Conservation (phyloP, 805 yeast genomes). For the Wickerhamomyces chaumierensis region DNA sequence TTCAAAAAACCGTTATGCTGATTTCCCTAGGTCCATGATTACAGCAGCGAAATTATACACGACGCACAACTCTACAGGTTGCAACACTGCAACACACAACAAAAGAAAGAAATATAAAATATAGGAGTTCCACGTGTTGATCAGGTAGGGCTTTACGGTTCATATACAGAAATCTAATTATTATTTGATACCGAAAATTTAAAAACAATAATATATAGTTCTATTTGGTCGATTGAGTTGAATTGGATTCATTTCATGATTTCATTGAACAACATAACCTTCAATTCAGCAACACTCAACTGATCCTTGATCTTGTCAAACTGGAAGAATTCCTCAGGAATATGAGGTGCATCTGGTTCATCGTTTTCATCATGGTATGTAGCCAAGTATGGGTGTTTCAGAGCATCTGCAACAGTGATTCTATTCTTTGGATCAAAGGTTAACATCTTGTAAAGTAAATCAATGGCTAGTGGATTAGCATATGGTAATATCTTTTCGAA, state of each 20-base stretch:
- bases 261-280: constrained; percentile 68
- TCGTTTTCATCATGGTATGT: constrained; percentile 93
- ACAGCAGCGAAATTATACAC: too few species aligned
- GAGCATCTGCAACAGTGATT: constrained; percentile 75
- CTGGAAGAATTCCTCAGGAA: constrained; percentile 80
- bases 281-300: constrained; percentile 64
- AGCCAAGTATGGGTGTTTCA: constrained; percentile 73
- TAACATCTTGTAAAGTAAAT: constrained; percentile 54
- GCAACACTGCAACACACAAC: too few species aligned
- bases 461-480: constrained; percentile 59
- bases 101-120: too few species aligned
- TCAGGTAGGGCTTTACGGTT: too few species aligned
- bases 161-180: too few species aligned
- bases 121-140: too few species aligned
- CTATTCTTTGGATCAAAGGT: constrained; percentile 77
- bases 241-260: constrained; percentile 29
- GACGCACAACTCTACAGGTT: too few species aligned
- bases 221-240: too few species aligned
- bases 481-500: constrained; percentile 33
- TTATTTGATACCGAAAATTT: too few species aligned
- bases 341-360: constrained; percentile 78
- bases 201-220: too few species aligned
- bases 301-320: constrained; percentile 81
- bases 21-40: too few species aligned
- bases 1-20: too few species aligned